A percentile compares a stretch with the other conserved stretches of the same genome.
phyloP scores from a whole-genome alignment of 1,139 yeast species.

The Petasospora rhodanensis region DNA sequence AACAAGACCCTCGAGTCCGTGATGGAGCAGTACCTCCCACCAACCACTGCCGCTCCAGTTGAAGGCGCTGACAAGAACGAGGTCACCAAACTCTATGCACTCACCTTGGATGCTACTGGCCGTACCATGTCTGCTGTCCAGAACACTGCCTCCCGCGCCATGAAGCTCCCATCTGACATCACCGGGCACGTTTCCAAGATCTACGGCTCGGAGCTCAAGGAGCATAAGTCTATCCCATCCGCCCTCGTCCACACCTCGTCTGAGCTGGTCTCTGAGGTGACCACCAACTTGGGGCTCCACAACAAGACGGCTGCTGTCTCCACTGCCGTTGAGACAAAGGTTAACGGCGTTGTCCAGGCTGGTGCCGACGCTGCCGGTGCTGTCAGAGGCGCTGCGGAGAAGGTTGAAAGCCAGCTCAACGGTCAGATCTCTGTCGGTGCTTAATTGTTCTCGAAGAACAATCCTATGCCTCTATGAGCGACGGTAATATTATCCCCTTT shows the following conservation, averaged over 20 bases:
- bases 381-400: constrained; percentile 4
- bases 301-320: constrained; percentile 6
- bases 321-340: constrained; percentile 1
- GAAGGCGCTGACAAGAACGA: constrained; percentile 3
- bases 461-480: too few species aligned
- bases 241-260: constrained; percentile 13
- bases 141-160: constrained; percentile 7
- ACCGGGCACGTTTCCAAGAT: constrained; percentile 11
- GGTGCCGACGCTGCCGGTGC: constrained; percentile 7
- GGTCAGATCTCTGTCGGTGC: constrained; percentile 11
- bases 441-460: constrained; percentile 1
- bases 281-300: constrained; percentile 10
- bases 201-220: constrained; percentile 10
- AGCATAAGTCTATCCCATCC: constrained; percentile 12
- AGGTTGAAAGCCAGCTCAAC: constrained; percentile 2
- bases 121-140: constrained; percentile 12
- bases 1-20: constrained; percentile 14
- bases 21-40: constrained; percentile 14
- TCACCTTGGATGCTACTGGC: constrained; percentile 13
- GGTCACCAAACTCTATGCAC: constrained; percentile 9
- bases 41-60: constrained; percentile 2
- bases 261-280: constrained; percentile 12
- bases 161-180: constrained; percentile 8
- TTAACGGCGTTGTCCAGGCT: constrained; percentile 6
- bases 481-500: too few species aligned